Conservation (phyloP, 2,329 filamentous ascomycete genomes). For the Phialophora macrospora region DNA sequence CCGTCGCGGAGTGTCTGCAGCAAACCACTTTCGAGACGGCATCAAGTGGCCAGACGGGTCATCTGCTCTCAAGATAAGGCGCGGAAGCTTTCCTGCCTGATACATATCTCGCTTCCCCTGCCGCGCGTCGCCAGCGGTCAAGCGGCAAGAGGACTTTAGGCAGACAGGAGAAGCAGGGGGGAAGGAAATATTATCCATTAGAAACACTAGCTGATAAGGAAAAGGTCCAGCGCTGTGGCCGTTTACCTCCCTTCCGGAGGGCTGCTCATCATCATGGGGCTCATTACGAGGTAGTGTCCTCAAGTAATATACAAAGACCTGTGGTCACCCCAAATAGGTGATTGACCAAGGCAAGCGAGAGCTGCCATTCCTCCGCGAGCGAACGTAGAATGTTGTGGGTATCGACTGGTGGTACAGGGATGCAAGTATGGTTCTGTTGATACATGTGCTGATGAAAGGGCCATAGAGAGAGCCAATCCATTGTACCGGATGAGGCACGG, state of each 20-base stretch:
- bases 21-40: background rate
- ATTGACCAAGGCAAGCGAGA: conserved; percentile 21
- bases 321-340: background rate
- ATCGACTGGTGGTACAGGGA: conserved; percentile 33
- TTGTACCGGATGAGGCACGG: background rate
- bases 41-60: background rate
- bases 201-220: conserved; percentile 14
- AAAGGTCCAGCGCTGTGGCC: conserved; percentile 14
- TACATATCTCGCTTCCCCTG: background rate
- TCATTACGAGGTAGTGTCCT: conserved; percentile 31
- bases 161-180: background rate
- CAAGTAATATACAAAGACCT: conserved; percentile 30
- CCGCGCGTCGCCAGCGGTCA: background rate
- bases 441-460: conserved; percentile 24
- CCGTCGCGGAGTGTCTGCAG: background rate
- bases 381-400: conserved; percentile 28
- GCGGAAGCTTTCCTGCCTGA: background rate
- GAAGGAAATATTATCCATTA: conserved; percentile 27
- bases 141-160: background rate
- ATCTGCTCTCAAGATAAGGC: background rate
- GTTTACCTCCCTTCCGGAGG: conserved; percentile 8
- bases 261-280: conserved; percentile 30
- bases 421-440: conserved; percentile 21
- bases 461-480: conserved; percentile 4
- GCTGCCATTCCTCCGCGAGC: conserved; percentile 26